These are phyloP conservation scores for Rhodotorula sp. DNA, from an alignment of 1,284 basidiomycete species.

Conservation along the genomic window DNA sequence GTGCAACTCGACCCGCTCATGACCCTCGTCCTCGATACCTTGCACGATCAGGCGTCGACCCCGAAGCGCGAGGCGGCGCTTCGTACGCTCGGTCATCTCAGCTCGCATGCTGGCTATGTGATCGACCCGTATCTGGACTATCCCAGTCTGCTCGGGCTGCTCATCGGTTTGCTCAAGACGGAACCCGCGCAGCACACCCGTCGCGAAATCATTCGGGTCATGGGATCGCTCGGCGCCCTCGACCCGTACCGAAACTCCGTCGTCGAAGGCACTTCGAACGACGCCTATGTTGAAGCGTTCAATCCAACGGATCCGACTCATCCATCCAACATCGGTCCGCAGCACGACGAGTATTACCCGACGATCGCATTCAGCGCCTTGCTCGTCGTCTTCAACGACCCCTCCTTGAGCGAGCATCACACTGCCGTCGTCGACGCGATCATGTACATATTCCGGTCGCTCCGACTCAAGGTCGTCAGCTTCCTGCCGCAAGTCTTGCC, in stretches of 20 bases:
- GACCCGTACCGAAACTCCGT: conserved; percentile 93
- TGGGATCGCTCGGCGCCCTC: conserved; percentile 95
- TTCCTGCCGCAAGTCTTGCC: conserved; percentile 97
- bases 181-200: conserved; percentile 69
- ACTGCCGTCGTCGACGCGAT: conserved; percentile 91
- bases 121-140: conserved; percentile 87
- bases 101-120: conserved; percentile 93
- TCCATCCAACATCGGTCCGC: conserved; percentile 54
- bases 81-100: conserved; percentile 89
- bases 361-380: conserved; percentile 91
- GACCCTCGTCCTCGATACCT: conserved; percentile 80
- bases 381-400: conserved; percentile 83
- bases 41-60: conserved; percentile 77
- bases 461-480: conserved; percentile 92
- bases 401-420: conserved; percentile 78
- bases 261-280: conserved; percentile 40
- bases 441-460: conserved; percentile 99
- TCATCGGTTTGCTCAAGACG: conserved; percentile 81
- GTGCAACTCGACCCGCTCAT: conserved; percentile 82
- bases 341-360: conserved; percentile 91
- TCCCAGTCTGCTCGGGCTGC: conserved; percentile 80
- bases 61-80: conserved; percentile 89
- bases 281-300: conserved; percentile 44
- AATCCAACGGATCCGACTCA: conserved; percentile 59
- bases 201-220: conserved; percentile 84